A percentile compares a stretch with the other conserved stretches of the same genome.
These are phyloP conservation scores for Abrus precatorius DNA, from an alignment of 306 rosid species.

Conservation along the genomic window DNA sequence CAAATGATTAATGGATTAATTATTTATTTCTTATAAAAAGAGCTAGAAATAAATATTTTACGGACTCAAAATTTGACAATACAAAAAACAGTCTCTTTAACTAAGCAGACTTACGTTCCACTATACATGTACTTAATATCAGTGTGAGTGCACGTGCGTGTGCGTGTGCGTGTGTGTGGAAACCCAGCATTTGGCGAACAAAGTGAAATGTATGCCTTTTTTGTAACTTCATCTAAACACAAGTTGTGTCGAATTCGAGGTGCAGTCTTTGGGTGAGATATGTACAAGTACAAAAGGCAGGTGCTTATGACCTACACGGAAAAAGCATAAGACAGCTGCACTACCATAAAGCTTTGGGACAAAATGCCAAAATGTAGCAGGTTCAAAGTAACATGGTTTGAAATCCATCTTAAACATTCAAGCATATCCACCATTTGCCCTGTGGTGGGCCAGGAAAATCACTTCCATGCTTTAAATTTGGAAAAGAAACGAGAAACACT, in stretches of 20 bases:
- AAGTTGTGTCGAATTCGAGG: slow-evolving; percentile 37
- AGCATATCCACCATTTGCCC: slow-evolving; percentile 8
- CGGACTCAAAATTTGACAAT: not conserved
- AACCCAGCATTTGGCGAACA: not conserved
- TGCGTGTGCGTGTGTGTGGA: not conserved
- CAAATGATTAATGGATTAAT: too few relatives aligned
- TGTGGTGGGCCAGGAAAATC: slow-evolving; percentile 2
- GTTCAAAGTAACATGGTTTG: not conserved
- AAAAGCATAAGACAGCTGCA: slow-evolving; percentile 31
- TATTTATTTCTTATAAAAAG: too few relatives aligned
- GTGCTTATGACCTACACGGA: slow-evolving; percentile 37
- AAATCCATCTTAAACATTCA: slow-evolving; percentile 22
- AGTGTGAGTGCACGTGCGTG: too few relatives aligned
- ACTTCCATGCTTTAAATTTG: slow-evolving; percentile 21
- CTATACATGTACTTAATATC: too few relatives aligned
- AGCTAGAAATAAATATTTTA: too few relatives aligned
- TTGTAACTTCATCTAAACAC: slow-evolving; percentile 6
- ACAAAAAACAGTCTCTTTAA: too few relatives aligned
- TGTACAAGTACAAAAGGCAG: slow-evolving; percentile 29
- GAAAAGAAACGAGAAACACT: slow-evolving; percentile 21
- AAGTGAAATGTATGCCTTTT: slow-evolving; percentile 3
- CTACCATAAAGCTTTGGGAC: slow-evolving; percentile 23
- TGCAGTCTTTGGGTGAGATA: slow-evolving; percentile 24
- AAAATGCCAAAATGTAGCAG: slow-evolving; percentile 42
- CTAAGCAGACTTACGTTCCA: not conserved